Evolutionary conservation across 2,329 filamentous ascomycete genomes (phyloP).

Genomic region (Cladosporium colombiae): DNA sequence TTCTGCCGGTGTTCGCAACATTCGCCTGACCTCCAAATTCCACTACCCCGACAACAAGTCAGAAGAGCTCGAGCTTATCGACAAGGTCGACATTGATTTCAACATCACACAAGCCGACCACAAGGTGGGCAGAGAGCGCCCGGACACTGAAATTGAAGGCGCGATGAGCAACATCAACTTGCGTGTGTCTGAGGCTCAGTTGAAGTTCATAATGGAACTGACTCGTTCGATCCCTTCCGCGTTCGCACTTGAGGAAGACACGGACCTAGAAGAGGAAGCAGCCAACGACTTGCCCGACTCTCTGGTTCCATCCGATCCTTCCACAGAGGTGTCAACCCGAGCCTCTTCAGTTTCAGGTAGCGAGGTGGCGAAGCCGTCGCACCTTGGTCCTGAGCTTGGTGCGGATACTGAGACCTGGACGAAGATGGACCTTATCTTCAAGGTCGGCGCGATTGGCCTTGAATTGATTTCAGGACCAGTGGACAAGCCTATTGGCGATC

Average conservation of each 20-base stretch:
- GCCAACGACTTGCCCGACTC: conserved; percentile 68
- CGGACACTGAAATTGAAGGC: conserved; percentile 88
- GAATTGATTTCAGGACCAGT: conserved; percentile 80
- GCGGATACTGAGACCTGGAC: conserved; percentile 76
- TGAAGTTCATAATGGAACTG: conserved; percentile 85
- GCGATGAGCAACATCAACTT: conserved; percentile 93
- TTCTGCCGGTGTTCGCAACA: conserved; percentile 86
- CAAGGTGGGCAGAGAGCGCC: conserved; percentile 70
- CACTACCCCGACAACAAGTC: conserved; percentile 70
- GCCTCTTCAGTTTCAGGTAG: conserved; percentile 24
- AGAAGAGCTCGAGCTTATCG: conserved; percentile 93
- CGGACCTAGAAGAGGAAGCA: conserved; percentile 68
- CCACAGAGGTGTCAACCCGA: conserved; percentile 51
- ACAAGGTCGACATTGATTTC: conserved; percentile 93
- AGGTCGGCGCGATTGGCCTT: conserved; percentile 81
- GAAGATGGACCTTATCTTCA: conserved; percentile 88
- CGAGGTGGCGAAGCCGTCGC: conserved; percentile 32
- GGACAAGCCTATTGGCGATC: conserved; percentile 73
- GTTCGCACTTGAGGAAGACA: conserved; percentile 73
- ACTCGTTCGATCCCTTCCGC: conserved; percentile 84
- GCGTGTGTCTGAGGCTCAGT: conserved; percentile 82
- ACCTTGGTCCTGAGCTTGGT: conserved; percentile 65
- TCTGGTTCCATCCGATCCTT: conserved; percentile 52
- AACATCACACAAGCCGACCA: conserved; percentile 91
- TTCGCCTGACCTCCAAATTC: conserved; percentile 85